Evolutionary conservation across 768 basidiomycete genomes (phyloP).

Genomic region (Mrakia blollopis): DNA sequence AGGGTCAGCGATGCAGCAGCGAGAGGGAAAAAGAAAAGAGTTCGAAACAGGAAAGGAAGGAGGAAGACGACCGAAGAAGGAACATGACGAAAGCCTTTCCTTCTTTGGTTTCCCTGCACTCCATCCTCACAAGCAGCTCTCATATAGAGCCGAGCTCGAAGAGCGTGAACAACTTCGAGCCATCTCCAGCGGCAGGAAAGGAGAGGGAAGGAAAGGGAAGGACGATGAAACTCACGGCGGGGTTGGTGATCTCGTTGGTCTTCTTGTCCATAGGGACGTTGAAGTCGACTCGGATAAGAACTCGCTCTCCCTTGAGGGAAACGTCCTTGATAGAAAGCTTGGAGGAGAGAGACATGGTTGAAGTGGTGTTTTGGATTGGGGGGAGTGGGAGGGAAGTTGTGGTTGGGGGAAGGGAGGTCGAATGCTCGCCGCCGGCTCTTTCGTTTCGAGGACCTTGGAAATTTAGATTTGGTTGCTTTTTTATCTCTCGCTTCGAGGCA

Average conservation of each 20-base stretch:
- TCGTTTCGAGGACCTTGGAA: no score
- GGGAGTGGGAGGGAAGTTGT: conserved; percentile 4
- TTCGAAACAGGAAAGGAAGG: conserved; percentile 6
- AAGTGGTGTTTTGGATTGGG: neutral
- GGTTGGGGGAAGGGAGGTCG: neutral
- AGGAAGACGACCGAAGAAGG: neutral
- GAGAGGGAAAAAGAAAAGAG: conserved; percentile 29
- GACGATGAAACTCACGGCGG: conserved; percentile 62
- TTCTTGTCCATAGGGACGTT: conserved; percentile 84
- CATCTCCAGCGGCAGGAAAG: no score
- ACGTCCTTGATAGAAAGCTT: conserved; percentile 91
- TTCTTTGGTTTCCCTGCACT: neutral
- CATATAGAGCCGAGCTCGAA: no score
- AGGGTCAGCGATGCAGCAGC: neutral
- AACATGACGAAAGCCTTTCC: neutral
- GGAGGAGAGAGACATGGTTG: conserved; percentile 82
- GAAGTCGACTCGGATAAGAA: conserved; percentile 89
- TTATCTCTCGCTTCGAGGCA: no score
- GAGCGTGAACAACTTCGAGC: no score
- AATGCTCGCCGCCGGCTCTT: no score
- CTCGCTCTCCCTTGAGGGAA: conserved; percentile 69
- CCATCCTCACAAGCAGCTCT: no score
- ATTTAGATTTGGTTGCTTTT: no score
- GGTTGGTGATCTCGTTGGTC: conserved; percentile 82
- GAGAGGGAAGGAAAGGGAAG: neutral